Base-by-base conservation (phyloP, 768 basidiomycete genomes). In the Tylopilus vinaceipallidus region DNA sequence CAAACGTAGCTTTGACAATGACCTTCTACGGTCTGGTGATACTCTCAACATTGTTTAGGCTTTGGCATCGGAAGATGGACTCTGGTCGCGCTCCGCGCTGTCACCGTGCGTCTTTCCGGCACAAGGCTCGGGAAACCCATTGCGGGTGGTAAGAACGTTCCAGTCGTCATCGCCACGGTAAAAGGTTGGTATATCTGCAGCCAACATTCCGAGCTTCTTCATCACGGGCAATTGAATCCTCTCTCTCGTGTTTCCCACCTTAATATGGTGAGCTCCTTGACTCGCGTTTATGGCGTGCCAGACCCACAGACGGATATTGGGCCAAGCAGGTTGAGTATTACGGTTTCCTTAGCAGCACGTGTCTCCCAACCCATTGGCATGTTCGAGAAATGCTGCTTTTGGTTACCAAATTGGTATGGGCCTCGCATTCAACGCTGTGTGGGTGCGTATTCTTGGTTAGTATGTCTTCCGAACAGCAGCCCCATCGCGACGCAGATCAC, bases 21-120 rank as follows among this genome's bases (percentile, higher is more conserved):
- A 29, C 48, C 5, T 49, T 49, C 34, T 27, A 49, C 16, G 10
- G 45, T 22, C 14, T 49, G 27, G 46, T 22, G 26, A 49, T 49
- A 22, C 26, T 49, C 45, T n/a, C n/a, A 29, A 49, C 34, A 6
- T 1, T 49, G 20, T 23, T 48, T 34, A 27, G 44, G 44, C 44
- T 49, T 47, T 35, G 26, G 24, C 22, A 49, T 29, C 34, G 45
- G 19, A 34, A 33, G 16, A 17, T 47, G 43, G 26, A 33, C 19
- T n/a, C 20, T 49, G 20, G 27, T 49, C 4, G 46, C 26, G 10
- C 22, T 49, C 34, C 4, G 13, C 24, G 45, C 45, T 9, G 45
- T 34, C 22, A 48, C 49, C 27, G n/a, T 27, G 20, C 36, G 33
- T 48, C 34, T 49, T 19, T 33, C 49, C 17, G 11, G 20, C 4